Evolutionary conservation across 2,329 filamentous ascomycete genomes (phyloP).

Genomic region (Coniochaeta hoffmannii): DNA sequence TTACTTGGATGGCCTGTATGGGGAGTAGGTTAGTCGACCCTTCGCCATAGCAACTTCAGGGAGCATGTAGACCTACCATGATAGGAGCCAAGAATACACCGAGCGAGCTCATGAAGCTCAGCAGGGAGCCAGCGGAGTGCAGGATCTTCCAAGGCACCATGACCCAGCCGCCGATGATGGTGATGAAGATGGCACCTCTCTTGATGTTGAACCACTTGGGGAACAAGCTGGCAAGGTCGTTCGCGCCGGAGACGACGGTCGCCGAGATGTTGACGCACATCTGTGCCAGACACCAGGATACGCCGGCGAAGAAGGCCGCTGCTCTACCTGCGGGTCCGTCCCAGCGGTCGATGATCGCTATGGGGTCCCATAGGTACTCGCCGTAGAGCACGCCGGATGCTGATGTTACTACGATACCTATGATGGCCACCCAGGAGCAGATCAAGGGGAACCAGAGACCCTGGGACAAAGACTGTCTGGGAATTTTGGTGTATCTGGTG

Average conservation of each 20-base stretch:
- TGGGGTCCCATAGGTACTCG: conserved; percentile 36
- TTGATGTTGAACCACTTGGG: conserved; percentile 38
- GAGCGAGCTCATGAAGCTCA: conserved; percentile 56
- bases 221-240: conserved; percentile 33
- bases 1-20: conserved; percentile 15
- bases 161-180: conserved; percentile 44
- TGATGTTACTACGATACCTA: conserved; percentile 46
- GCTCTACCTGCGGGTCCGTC: conserved; percentile 30
- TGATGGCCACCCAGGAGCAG: conserved; percentile 30
- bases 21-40: conserved; percentile 29
- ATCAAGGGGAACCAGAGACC: conserved; percentile 25
- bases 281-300: conserved; percentile 41
- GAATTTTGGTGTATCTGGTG: conserved; percentile 20
- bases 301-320: conserved; percentile 28
- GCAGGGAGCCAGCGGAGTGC: conserved; percentile 45
- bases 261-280: conserved; percentile 49
- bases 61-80: conserved; percentile 47
- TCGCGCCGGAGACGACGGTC: conserved; percentile 44
- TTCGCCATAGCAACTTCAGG: conserved; percentile 41
- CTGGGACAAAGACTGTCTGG: conserved; percentile 16
- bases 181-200: conserved; percentile 46
- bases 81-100: conserved; percentile 56
- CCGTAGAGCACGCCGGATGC: conserved; percentile 35
- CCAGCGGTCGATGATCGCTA: conserved; percentile 36
- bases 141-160: conserved; percentile 61